These are phyloP conservation scores for Heritiera littoralis DNA, from an alignment of 345 rosid species.

Conservation along the genomic window DNA sequence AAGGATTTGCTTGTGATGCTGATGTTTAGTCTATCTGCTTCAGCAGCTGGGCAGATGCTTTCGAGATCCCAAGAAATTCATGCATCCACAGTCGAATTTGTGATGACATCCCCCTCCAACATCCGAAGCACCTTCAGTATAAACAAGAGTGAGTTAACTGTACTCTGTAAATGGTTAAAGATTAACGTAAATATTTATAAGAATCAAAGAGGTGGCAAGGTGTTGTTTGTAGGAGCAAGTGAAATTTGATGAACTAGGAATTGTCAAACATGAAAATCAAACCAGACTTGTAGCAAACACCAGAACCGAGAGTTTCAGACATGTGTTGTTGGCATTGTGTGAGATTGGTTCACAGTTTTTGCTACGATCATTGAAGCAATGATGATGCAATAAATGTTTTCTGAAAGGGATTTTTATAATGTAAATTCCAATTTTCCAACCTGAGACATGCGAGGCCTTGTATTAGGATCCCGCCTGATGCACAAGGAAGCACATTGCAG, in stretches of 20 bases:
- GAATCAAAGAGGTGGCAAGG: neutral
- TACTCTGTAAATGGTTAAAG: neutral
- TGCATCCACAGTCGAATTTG: slow-evolving; percentile 29
- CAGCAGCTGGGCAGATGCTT: neutral
- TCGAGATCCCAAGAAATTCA: neutral
- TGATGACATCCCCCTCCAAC: slow-evolving; percentile 64
- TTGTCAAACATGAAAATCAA: neutral
- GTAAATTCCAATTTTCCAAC: slow-evolving; percentile 35
- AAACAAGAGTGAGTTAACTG: neutral
- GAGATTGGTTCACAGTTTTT: neutral
- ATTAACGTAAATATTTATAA: neutral
- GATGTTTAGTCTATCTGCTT: neutral
- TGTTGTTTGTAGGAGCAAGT: neutral
- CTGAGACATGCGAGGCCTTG: slow-evolving; percentile 98
- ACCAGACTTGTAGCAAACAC: neutral
- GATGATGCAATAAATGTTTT: neutral
- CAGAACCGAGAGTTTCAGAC: neutral
- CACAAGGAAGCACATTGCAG: slow-evolving; percentile 86
- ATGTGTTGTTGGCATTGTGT: neutral
- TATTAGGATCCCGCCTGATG: slow-evolving; percentile 78
- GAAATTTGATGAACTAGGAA: neutral
- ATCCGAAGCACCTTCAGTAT: slow-evolving; percentile 72
- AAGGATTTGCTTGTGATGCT: neutral
- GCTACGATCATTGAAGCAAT: neutral
- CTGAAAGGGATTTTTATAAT: neutral